phyloP scores from a whole-genome alignment of 305 asterid genomes.

The Fraxinus paxiana region DNA sequence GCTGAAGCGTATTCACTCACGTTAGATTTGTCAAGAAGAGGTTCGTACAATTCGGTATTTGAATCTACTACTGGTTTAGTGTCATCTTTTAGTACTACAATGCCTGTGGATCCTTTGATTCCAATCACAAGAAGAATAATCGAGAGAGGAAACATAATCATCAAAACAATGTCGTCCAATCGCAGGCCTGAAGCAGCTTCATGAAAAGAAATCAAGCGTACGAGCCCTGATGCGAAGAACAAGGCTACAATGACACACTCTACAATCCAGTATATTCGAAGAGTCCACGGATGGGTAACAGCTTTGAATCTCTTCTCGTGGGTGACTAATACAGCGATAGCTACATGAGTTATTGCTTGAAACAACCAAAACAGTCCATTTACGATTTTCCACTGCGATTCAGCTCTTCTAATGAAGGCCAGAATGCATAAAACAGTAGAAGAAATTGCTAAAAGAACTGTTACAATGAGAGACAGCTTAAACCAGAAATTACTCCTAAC shows the following conservation, averaged over 20 bases:
- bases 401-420: constrained; percentile 27
- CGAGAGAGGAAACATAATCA: constrained; percentile 41
- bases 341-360: constrained; percentile 51
- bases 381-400: constrained; percentile 38
- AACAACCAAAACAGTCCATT: constrained; percentile 61
- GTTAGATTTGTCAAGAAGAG: constrained; percentile 42
- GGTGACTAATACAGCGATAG: constrained; percentile 39
- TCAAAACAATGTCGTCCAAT: constrained; percentile 54
- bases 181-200: constrained; percentile 37
- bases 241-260: constrained; percentile 45
- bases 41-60: constrained; percentile 31
- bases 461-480: constrained; percentile 37
- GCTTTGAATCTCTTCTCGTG: constrained; percentile 72
- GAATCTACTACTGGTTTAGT: constrained; percentile 30
- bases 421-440: constrained; percentile 46
- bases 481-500: constrained; percentile 49
- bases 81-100: constrained; percentile 25
- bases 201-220: constrained; percentile 40
- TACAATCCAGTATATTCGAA: constrained; percentile 59
- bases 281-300: constrained; percentile 50
- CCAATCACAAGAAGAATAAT: constrained; percentile 41
- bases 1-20: constrained; percentile 71
- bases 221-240: constrained; percentile 44
- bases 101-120: constrained; percentile 64
- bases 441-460: constrained; percentile 32